Base-by-base conservation (phyloP, 129 eudicot species). In the Pseudognaphalium luteoalbum region DNA sequence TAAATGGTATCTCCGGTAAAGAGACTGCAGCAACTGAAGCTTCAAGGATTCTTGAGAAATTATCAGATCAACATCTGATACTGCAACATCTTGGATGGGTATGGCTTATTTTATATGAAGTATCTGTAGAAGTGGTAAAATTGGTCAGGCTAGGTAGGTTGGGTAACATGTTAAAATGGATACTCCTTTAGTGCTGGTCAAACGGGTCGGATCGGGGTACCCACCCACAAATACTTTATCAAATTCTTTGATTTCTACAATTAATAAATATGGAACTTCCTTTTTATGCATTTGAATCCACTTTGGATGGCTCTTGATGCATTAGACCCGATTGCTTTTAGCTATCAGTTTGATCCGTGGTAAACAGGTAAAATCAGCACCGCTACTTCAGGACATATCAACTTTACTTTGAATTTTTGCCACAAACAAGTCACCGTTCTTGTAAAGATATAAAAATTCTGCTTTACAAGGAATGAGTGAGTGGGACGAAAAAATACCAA, bases 41-140 rank as follows among this genome's bases (percentile, higher is more conserved):
- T 39, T 75, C 94, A 76, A 91, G 82, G 79, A 91, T 94, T 72
- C 93, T 94, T 22, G 97, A 94, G 83, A 83, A 87, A 69, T 84
- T 87, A 66, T 89, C 96, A 74, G 97, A 94, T 72, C 90, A 87
- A 78, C 87, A 94, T 56, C 75, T 91, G 69, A 75, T 94, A 35
- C 86, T 94, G 63, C 97, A 91, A 62, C 98, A 94, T 85, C 91
- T 94, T 70, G 96, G 97, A 84, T 94, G 99, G 99, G 99, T 94
- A 86, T 74, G 92, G 54, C 52, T 72, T 21, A 68, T 59, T 62
- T 50, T 21, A 71, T 39, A 69, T 61, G 47, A 66, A 66, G 37
- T 32, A 67, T 56, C 0, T 0, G 37, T 39, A 37, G 67, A 33
- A 54, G 59, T 60, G 78, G 33, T 60, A 41, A 42, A 62, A 61